Percentiles rank a stretch among this genome's conserved stretches.
These are phyloP conservation scores for Brassica napus DNA, from an alignment of 345 rosid species.

Conservation along the genomic window Da-Ae NC_063442.1:43527001-43527500, in stretches of 20 bases:
- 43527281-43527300: not conserved
- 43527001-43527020: not conserved
- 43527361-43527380: not conserved
- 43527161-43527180: slow-evolving; percentile 9
- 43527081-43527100: slow-evolving; percentile 9
- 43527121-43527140: slow-evolving; percentile 26
- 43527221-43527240: not conserved
- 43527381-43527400: not conserved
- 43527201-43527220: not conserved
- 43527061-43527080: not conserved
- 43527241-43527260: not conserved
- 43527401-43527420: not conserved
- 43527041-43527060: not conserved
- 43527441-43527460: not conserved
- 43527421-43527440: slow-evolving; percentile 28
- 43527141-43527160: slow-evolving; percentile 30
- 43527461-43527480: not conserved
- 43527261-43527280: slow-evolving; percentile 18
- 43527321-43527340: not conserved
- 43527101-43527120: slow-evolving; percentile 26
- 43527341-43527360: not conserved
- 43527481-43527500: slow-evolving; percentile 28
- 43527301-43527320: not conserved
- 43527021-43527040: not conserved
- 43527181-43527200: slow-evolving; percentile 5